These are phyloP conservation scores for Copromyces sp. DNA, from an alignment of 495 filamentous ascomycete genomes.

Conservation along the genomic window DNA sequence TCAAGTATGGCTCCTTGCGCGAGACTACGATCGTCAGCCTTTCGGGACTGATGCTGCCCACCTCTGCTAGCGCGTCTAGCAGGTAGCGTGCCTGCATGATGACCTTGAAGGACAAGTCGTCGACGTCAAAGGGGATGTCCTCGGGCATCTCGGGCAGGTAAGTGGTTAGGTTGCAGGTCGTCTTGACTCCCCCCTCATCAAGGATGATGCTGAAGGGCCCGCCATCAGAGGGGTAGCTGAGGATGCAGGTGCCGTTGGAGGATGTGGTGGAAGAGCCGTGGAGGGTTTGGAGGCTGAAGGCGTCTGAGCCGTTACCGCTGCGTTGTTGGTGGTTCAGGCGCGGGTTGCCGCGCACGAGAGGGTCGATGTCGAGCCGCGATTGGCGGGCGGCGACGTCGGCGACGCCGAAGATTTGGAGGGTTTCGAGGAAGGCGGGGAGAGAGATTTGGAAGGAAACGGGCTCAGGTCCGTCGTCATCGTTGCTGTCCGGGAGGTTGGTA, in stretches of 20 bases:
- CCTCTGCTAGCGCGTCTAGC: slow-evolving; percentile 72
- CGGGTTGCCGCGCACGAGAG: slow-evolving; percentile 39
- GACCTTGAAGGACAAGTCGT: slow-evolving; percentile 76
- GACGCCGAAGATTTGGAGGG: slow-evolving; percentile 84
- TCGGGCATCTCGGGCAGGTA: slow-evolving; percentile 60
- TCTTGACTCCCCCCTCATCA: slow-evolving; percentile 75
- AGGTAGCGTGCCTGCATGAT: slow-evolving; percentile 84
- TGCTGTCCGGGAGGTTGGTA: slow-evolving; percentile 29
- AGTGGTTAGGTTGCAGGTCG: slow-evolving; percentile 84
- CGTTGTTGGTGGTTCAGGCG: slow-evolving; percentile 12
- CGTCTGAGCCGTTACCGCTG: slow-evolving; percentile 26
- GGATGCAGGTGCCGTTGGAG: slow-evolving; percentile 55
- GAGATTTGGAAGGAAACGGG: slow-evolving; percentile 66
- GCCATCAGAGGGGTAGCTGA: slow-evolving; percentile 64
- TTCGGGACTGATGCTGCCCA: slow-evolving; percentile 60
- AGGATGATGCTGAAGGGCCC: slow-evolving; percentile 70
- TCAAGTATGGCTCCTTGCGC: slow-evolving; percentile 57
- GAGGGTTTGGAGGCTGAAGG: slow-evolving; percentile 66
- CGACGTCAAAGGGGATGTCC: slow-evolving; percentile 76
- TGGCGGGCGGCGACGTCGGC: slow-evolving; percentile 49
- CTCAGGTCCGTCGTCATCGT: slow-evolving; percentile 20
- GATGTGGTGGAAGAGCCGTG: slow-evolving; percentile 33
- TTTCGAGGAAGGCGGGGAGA: slow-evolving; percentile 79
- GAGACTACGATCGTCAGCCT: slow-evolving; percentile 52
- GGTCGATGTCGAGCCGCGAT: slow-evolving; percentile 40